Conservation (phyloP, 2,329 filamentous ascomycete genomes). For the Magnaporthiopsis incrustans region DNA sequence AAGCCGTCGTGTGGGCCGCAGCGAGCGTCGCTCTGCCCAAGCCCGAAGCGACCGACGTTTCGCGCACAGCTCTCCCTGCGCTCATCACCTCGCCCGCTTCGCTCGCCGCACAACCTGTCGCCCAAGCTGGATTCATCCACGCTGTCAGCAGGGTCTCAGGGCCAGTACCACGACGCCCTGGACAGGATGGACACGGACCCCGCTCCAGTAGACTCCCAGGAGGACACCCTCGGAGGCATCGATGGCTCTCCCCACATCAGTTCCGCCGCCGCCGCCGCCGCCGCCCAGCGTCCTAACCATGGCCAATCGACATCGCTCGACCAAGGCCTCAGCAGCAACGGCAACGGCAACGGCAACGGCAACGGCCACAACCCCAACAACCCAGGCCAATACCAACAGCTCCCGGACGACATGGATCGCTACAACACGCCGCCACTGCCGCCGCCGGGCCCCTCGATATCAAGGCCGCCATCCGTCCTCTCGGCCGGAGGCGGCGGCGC, state of each 20-base stretch:
- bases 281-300: slow-evolving; percentile 26
- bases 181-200: slow-evolving; percentile 39
- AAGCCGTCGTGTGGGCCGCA: not conserved
- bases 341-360: slow-evolving; percentile 8
- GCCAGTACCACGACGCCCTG: slow-evolving; percentile 43
- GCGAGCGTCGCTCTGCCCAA: not conserved
- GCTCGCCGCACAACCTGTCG: not conserved
- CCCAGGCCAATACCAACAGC: slow-evolving; percentile 8
- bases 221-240: slow-evolving; percentile 42
- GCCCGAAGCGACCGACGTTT: not conserved
- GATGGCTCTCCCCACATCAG: slow-evolving; percentile 37
- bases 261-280: slow-evolving; percentile 21
- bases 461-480: slow-evolving; percentile 47
- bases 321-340: slow-evolving; percentile 28
- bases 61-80: no score
- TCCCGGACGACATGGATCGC: slow-evolving; percentile 29
- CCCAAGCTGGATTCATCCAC: slow-evolving; percentile 45
- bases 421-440: slow-evolving; percentile 40
- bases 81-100: not conserved
- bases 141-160: slow-evolving; percentile 39
- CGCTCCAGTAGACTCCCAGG: slow-evolving; percentile 29
- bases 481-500: slow-evolving; percentile 32
- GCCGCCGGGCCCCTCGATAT: slow-evolving; percentile 28
- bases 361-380: slow-evolving; percentile 8
- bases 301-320: slow-evolving; percentile 43